These are phyloP conservation scores for Haplosporangium sp. DNA, from an alignment of 371 early-diverging fungal species.

Conservation along the genomic window DNA sequence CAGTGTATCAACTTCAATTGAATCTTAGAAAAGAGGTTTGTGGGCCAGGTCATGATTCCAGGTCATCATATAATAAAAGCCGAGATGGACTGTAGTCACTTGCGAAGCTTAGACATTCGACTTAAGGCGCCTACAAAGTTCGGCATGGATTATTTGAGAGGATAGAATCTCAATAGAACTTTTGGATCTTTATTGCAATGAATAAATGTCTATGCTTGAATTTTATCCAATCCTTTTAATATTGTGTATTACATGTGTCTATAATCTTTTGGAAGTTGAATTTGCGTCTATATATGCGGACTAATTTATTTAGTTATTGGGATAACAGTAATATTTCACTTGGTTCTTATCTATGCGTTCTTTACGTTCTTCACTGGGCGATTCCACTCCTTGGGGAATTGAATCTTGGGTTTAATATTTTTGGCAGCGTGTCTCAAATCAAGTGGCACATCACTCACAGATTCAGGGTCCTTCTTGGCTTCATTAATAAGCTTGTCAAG, in stretches of 20 bases:
- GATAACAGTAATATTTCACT: no score
- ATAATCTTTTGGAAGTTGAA: no score
- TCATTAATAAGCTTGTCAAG: constrained; percentile 67
- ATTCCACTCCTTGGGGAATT: constrained; percentile 78
- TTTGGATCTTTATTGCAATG: no score
- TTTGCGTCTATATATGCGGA: neutral
- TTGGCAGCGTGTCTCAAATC: constrained; percentile 65
- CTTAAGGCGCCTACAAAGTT: constrained; percentile 18
- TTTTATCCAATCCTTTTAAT: no score
- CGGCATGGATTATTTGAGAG: constrained; percentile 27
- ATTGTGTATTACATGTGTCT: no score
- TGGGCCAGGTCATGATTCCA: constrained; percentile 91
- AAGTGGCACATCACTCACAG: constrained; percentile 72
- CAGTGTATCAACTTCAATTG: neutral
- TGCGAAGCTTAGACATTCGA: constrained; percentile 28
- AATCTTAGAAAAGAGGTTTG: constrained; percentile 68
- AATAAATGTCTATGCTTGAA: no score
- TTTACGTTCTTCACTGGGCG: constrained; percentile 52
- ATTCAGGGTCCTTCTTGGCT: constrained; percentile 63
- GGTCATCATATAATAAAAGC: constrained; percentile 82
- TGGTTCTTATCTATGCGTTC: neutral
- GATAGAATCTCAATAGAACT: neutral
- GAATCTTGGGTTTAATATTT: constrained; percentile 64
- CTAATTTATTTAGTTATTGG: constrained; percentile 8
- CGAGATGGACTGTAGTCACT: constrained; percentile 67